Conservation (phyloP, 2,329 filamentous ascomycete genomes). For the Phyllosticta capitalensis region DNA sequence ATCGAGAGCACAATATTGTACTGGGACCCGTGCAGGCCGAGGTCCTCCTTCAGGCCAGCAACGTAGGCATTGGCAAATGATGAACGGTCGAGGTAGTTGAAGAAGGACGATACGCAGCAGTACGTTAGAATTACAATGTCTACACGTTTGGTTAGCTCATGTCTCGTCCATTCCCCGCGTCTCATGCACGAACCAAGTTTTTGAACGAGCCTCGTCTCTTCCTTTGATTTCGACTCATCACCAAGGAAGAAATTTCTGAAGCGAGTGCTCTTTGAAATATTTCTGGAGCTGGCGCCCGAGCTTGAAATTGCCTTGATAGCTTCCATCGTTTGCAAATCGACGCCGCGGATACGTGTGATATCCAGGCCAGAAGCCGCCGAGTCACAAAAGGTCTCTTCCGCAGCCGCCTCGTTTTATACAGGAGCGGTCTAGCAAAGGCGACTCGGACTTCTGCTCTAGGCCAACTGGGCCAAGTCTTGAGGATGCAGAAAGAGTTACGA, state of each 20-base stretch:
- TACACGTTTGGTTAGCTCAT: not conserved
- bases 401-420: not conserved
- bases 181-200: constrained; percentile 23
- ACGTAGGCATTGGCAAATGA: constrained; percentile 25
- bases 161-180: not conserved
- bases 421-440: not conserved
- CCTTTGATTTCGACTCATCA: constrained; percentile 13
- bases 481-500: no score
- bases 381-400: not conserved
- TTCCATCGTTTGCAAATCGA: not conserved
- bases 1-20: constrained; percentile 22
- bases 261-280: not conserved
- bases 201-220: constrained; percentile 19
- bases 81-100: constrained; percentile 23
- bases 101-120: constrained; percentile 24
- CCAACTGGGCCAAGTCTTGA: not conserved
- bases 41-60: constrained; percentile 20
- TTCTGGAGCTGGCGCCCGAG: not conserved
- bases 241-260: not conserved
- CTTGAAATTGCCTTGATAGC: not conserved
- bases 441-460: not conserved
- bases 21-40: constrained; percentile 19
- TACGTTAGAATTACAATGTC: constrained; percentile 15
- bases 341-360: not conserved
- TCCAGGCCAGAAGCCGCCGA: not conserved